A percentile compares a stretch with the other conserved stretches of the same genome.
These are phyloP conservation scores for Carex cristatella DNA, from an alignment of 176 grass and related monocot genomes.

Conservation along the genomic window DNA sequence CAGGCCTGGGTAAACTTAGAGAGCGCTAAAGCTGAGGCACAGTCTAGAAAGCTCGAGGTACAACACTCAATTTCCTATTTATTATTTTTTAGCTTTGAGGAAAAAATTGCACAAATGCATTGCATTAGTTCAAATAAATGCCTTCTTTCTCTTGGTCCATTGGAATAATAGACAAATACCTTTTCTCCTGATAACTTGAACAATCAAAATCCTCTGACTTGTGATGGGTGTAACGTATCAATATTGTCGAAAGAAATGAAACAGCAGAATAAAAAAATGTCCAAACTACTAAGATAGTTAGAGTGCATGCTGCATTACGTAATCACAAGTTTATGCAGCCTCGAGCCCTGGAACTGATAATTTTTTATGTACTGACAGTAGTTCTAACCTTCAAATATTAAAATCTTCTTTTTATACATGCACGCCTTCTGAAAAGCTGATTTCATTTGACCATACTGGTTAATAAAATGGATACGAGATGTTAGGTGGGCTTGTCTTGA, in stretches of 20 bases:
- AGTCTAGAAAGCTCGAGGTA: slow-evolving; percentile 98
- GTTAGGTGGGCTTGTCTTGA: neutral
- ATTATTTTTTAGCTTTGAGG: neutral
- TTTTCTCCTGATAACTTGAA: neutral
- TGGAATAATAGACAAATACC: neutral
- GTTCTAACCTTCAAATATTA: neutral
- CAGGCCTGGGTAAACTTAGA: slow-evolving; percentile 93
- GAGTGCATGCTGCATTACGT: neutral
- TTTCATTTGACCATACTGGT: neutral
- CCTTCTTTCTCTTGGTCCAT: neutral
- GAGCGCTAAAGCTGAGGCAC: slow-evolving; percentile 92
- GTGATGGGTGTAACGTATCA: neutral
- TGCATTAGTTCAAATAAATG: neutral
- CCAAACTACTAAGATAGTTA: neutral
- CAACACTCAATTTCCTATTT: neutral
- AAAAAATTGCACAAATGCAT: neutral
- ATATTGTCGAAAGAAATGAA: neutral
- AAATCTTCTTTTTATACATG: neutral
- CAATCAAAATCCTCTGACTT: neutral
- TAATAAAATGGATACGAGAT: neutral
- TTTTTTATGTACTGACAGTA: neutral
- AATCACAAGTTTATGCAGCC: neutral
- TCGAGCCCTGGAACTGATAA: neutral
- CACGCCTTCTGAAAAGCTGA: slow-evolving; percentile 3
- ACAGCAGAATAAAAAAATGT: neutral